A percentile compares a stretch with the other conserved stretches of the same genome.
Conservation (phyloP, 2,329 filamentous ascomycete genomes). For the Colletotrichum limetticola region DNA sequence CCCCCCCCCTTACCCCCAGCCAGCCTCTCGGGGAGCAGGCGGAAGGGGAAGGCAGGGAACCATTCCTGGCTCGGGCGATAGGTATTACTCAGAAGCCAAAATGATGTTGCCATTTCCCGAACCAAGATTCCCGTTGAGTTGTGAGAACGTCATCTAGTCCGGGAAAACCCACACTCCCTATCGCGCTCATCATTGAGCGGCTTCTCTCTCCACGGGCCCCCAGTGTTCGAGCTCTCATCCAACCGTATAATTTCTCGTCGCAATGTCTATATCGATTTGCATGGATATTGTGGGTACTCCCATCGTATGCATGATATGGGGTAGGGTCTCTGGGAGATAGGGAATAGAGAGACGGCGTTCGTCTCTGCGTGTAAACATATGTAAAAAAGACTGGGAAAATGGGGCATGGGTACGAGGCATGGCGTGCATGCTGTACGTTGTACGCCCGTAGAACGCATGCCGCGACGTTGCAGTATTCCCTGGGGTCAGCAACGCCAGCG, state of each 20-base stretch:
- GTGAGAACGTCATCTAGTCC: background rate
- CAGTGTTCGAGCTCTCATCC: background rate
- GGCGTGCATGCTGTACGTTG: background rate
- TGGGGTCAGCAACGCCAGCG: background rate
- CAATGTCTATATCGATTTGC: conserved; percentile 2
- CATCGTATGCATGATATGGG: background rate
- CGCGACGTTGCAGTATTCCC: background rate
- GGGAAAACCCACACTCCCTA: background rate
- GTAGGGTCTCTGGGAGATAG: background rate
- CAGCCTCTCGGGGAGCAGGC: background rate
- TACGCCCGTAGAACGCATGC: background rate
- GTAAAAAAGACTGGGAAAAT: background rate
- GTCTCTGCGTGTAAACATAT: no score
- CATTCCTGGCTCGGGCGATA: background rate
- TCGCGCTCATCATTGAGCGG: background rate
- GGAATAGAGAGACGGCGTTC: background rate
- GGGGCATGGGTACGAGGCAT: background rate
- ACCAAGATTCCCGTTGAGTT: background rate
- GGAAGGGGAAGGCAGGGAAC: background rate
- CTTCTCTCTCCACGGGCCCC: background rate
- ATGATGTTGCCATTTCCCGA: background rate
- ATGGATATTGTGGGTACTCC: background rate
- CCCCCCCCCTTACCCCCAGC: background rate
- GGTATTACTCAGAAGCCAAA: background rate
- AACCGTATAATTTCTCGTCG: conserved; percentile 16